These are phyloP conservation scores for Ophiostoma sp. DNA, from an alignment of 2,329 filamentous ascomycete genomes.

Conservation along the genomic window DNA sequence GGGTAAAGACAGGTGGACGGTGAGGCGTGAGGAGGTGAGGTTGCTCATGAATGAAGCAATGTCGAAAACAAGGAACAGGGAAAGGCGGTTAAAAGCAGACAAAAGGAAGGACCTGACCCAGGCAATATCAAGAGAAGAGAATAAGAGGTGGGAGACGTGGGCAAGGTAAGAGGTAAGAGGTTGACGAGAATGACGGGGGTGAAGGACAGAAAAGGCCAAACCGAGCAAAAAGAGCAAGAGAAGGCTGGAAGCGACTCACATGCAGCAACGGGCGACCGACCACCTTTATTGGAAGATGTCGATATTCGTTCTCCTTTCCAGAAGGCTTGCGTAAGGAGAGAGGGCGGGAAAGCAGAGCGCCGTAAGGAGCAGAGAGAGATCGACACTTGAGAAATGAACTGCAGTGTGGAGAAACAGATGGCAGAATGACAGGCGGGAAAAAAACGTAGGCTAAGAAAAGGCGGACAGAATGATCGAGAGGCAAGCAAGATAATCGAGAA, in stretches of 20 bases:
- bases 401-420: slow-evolving; percentile 7
- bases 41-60: too few relatives aligned
- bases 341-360: background rate
- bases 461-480: background rate
- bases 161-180: background rate
- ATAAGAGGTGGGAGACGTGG: background rate
- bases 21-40: background rate
- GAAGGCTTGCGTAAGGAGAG: slow-evolving; percentile 3
- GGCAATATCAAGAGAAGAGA: slow-evolving; percentile 5
- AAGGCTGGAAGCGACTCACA: slow-evolving; percentile 16
- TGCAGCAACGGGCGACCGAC: background rate
- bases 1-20: background rate
- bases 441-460: slow-evolving; percentile 1
- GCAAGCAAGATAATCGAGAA: slow-evolving; percentile 8
- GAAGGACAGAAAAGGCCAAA: background rate
- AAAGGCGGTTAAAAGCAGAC: slow-evolving; percentile 14
- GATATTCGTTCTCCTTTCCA: background rate
- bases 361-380: slow-evolving; percentile 14
- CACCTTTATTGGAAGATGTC: slow-evolving; percentile 10
- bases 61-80: slow-evolving; percentile 1
- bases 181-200: background rate
- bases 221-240: slow-evolving; percentile 3
- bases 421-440: background rate
- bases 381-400: slow-evolving; percentile 18
- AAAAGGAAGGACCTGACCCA: background rate